phyloP scores from a whole-genome alignment of 495 filamentous ascomycete genomes.

The Darksidea phi region DNA sequence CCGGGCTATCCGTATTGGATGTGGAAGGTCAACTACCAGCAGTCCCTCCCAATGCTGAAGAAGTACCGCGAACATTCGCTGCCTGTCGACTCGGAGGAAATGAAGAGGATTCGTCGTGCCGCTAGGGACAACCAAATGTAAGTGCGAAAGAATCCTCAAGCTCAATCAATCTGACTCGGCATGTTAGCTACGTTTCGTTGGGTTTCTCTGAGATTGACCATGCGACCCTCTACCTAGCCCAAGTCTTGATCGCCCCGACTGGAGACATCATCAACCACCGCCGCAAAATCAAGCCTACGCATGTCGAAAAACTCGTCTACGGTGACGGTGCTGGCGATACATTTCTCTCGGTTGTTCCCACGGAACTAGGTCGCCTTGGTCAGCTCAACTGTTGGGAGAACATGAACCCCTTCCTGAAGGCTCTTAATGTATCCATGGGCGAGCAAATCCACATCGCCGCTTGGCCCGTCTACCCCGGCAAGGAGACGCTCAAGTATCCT shows the following conservation, averaged over 20 bases:
- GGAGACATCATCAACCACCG: slow-evolving; percentile 28
- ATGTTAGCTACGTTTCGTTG: slow-evolving; percentile 39
- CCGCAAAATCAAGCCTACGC: slow-evolving; percentile 34
- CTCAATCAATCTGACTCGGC: no score
- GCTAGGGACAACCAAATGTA: slow-evolving; percentile 35
- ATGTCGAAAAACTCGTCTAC: slow-evolving; percentile 25
- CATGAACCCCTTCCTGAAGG: slow-evolving; percentile 36
- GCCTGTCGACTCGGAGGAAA: background rate
- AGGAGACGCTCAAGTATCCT: no score
- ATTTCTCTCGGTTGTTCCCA: slow-evolving; percentile 37
- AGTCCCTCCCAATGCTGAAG: no score
- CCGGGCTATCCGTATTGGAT: no score
- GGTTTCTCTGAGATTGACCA: slow-evolving; percentile 25
- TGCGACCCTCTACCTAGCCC: slow-evolving; percentile 26
- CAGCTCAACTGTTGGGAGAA: slow-evolving; percentile 44
- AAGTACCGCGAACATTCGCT: no score
- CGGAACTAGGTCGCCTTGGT: slow-evolving; percentile 36
- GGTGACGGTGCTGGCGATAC: slow-evolving; percentile 34
- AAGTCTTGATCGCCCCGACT: slow-evolving; percentile 26
- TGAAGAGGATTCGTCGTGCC: background rate
- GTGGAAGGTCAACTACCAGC: no score
- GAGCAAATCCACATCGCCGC: slow-evolving; percentile 45
- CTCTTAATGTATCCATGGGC: slow-evolving; percentile 40
- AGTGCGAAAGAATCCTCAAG: slow-evolving; percentile 34
- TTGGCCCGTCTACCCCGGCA: slow-evolving; percentile 38